Percentiles rank a stretch among this genome's conserved stretches.
Evolutionary conservation across 441 rosid species (phyloP).

Genomic region (Erysimum pusillum): DNA sequence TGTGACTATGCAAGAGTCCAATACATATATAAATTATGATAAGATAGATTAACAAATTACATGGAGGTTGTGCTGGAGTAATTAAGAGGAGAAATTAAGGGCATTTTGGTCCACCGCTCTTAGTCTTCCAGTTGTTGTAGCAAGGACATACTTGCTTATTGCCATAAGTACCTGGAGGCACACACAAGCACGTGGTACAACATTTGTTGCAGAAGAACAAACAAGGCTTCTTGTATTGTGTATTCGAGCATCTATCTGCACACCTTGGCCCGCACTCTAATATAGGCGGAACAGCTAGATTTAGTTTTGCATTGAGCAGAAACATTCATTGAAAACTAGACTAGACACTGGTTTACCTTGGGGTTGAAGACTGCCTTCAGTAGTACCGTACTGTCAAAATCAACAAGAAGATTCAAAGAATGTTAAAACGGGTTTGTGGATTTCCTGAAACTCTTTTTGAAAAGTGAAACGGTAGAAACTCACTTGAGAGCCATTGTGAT

Average conservation of each 20-base stretch:
- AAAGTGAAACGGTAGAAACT: constrained; percentile 34
- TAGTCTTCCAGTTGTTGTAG: constrained; percentile 49
- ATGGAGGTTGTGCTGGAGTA: background rate
- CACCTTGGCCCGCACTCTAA: constrained; percentile 72
- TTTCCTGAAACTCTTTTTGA: constrained; percentile 32
- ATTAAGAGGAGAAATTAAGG: constrained; percentile 37
- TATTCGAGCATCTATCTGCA: constrained; percentile 66
- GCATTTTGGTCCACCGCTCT: constrained; percentile 50
- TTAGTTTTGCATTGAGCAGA: constrained; percentile 4
- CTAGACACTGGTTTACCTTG: constrained; percentile 55
- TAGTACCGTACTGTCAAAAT: constrained; percentile 62
- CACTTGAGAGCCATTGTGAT: constrained; percentile 37
- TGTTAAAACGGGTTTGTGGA: background rate
- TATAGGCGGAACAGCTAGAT: background rate
- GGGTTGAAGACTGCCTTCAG: constrained; percentile 81
- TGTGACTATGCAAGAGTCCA: constrained; percentile 35
- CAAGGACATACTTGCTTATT: constrained; percentile 51
- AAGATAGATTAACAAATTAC: constrained; percentile 23
- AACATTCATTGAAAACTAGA: background rate
- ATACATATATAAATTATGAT: constrained; percentile 9
- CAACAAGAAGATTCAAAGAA: constrained; percentile 27
- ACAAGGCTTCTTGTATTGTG: constrained; percentile 80
- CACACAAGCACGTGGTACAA: constrained; percentile 58
- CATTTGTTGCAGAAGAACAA: constrained; percentile 77
- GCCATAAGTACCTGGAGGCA: constrained; percentile 50